phyloP scores from a whole-genome alignment of 75 land plant genomes.

The Cunninghamia lanceolata region DNA sequence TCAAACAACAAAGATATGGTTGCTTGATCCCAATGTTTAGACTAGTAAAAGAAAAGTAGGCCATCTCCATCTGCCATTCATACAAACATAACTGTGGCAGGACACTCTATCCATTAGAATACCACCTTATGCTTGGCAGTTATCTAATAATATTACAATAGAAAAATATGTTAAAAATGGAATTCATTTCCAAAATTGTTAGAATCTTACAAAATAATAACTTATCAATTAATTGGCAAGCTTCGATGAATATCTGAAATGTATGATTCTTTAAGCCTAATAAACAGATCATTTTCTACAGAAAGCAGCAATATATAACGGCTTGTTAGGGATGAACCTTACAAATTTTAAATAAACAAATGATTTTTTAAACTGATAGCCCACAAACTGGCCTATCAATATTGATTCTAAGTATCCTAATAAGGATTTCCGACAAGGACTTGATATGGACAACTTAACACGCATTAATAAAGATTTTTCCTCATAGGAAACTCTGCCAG shows the following conservation, averaged over 20 bases:
- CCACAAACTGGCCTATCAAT: background rate
- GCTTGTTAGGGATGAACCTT: background rate
- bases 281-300: background rate
- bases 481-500: background rate
- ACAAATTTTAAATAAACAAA: background rate
- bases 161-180: background rate
- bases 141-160: background rate
- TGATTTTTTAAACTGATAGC: background rate
- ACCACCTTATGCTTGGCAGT: background rate
- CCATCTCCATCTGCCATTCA: background rate
- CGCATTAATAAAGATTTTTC: background rate
- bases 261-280: background rate
- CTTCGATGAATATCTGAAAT: background rate
- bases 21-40: background rate
- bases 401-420: background rate
- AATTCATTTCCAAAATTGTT: background rate
- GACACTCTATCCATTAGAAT: background rate
- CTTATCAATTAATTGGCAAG: background rate
- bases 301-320: background rate
- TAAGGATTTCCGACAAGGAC: background rate
- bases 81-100: background rate
- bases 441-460: conserved; percentile 1
- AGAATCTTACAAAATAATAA: conserved; percentile 8
- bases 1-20: background rate
- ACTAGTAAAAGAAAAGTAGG: background rate